Percentiles rank a stretch among this genome's conserved stretches.
These are phyloP conservation scores for Graphilbum ipis-grandicollis DNA, from an alignment of 2,329 filamentous ascomycete species.

Conservation along the genomic window DNA sequence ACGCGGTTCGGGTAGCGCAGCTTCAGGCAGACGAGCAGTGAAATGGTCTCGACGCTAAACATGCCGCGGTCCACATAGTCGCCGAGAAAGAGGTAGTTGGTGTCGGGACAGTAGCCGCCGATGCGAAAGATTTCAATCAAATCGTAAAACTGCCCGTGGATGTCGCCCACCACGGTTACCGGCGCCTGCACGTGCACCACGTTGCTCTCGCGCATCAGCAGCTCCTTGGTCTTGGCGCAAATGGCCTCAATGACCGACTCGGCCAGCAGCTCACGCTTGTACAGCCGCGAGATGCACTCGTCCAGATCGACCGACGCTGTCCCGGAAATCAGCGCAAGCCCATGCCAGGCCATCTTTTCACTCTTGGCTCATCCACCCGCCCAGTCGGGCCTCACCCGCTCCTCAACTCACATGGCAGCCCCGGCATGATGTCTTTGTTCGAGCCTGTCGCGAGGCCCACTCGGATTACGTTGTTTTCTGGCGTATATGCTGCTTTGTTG, in stretches of 20 bases:
- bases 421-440: constrained; percentile 12
- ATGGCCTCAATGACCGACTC: constrained; percentile 98
- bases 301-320: constrained; percentile 91
- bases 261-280: constrained; percentile 86
- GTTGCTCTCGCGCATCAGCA: constrained; percentile 99
- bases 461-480: no score
- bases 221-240: constrained; percentile 97
- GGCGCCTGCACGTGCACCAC: constrained; percentile 93
- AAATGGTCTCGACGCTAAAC: constrained; percentile 98
- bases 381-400: background rate
- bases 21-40: constrained; percentile 90
- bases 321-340: background rate
- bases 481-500: no score
- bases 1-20: constrained; percentile 91
- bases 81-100: constrained; percentile 93
- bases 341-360: background rate
- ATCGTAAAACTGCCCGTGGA: constrained; percentile 97
- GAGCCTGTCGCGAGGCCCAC: no score
- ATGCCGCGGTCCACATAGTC: constrained; percentile 98
- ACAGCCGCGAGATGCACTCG: constrained; percentile 92
- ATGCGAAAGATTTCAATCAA: constrained; percentile 99
- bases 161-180: constrained; percentile 94
- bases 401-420: constrained; percentile 14
- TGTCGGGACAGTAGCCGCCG: constrained; percentile 90
- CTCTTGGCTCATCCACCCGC: background rate